Conservation (phyloP, 1,284 basidiomycete species). For the Grifola frondosa region DNA sequence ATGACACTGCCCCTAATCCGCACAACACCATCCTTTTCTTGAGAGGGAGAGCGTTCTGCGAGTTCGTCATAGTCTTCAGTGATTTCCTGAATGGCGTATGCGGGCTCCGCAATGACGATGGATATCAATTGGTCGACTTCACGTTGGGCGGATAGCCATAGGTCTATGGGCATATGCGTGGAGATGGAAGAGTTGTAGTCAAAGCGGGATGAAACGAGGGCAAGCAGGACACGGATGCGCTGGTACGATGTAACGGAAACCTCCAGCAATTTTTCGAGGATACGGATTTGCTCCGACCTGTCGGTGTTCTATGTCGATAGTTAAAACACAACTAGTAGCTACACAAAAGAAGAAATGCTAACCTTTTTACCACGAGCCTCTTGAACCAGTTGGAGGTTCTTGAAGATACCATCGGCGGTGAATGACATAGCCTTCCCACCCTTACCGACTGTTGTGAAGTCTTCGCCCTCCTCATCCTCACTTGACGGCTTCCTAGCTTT, state of each 20-base stretch:
- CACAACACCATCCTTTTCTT: constrained; percentile 67
- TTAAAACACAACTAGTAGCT: not conserved
- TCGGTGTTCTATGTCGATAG: constrained; percentile 81
- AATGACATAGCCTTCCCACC: constrained; percentile 85
- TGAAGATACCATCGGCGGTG: constrained; percentile 90
- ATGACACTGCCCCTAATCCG: constrained; percentile 90
- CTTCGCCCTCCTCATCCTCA: constrained; percentile 41
- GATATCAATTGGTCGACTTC: constrained; percentile 89
- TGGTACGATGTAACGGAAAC: constrained; percentile 90
- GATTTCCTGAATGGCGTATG: constrained; percentile 85
- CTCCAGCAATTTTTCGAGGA: constrained; percentile 85
- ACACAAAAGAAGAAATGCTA: constrained; percentile 11
- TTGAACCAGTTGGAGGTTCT: constrained; percentile 87
- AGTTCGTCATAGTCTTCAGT: constrained; percentile 94
- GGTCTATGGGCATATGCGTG: constrained; percentile 88
- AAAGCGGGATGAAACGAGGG: constrained; percentile 92
- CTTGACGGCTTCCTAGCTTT: constrained; percentile 40
- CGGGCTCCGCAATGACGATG: constrained; percentile 69
- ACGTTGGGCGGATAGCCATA: constrained; percentile 85
- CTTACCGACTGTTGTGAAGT: constrained; percentile 91
- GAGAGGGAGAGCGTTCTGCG: constrained; percentile 80
- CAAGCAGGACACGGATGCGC: constrained; percentile 91
- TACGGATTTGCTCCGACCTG: constrained; percentile 90
- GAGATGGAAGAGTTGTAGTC: constrained; percentile 93
- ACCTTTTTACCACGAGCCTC: constrained; percentile 98